Conservation (phyloP, 1,139 yeast species). For the Kodamaea sp. region DNA sequence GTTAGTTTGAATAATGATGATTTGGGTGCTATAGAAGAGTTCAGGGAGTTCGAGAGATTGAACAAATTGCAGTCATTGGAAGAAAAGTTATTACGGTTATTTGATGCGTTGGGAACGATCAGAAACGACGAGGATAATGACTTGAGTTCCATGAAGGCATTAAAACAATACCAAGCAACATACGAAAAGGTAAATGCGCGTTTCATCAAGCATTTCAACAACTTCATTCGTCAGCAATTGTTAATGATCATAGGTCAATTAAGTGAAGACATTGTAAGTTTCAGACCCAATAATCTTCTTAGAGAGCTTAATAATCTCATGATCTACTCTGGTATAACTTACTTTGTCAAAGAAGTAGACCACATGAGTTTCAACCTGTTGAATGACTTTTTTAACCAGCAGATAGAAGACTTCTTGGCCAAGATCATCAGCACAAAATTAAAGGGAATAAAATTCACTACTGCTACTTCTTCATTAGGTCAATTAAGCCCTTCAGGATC, state of each 20-base stretch:
- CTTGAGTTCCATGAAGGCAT: constrained; percentile 70
- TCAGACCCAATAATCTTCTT: constrained; percentile 26
- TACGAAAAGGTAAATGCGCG: constrained; percentile 59
- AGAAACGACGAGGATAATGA: constrained; percentile 48
- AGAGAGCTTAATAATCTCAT: constrained; percentile 45
- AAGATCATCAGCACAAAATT: constrained; percentile 25
- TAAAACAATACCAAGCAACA: constrained; percentile 63
- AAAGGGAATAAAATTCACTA: constrained; percentile 21
- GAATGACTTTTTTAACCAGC: constrained; percentile 27
- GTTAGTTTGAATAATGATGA: constrained; percentile 65
- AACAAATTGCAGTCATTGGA: constrained; percentile 55
- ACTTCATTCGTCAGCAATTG: constrained; percentile 48
- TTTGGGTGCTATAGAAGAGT: constrained; percentile 47
- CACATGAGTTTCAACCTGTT: constrained; percentile 23
- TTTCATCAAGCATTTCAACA: constrained; percentile 52
- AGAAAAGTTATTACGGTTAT: constrained; percentile 55
- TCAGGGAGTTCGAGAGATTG: constrained; percentile 51
- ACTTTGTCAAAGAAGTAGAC: constrained; percentile 60
- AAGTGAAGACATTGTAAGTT: constrained; percentile 21
- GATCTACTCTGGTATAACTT: constrained; percentile 61
- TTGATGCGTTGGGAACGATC: constrained; percentile 63
- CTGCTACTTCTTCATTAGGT: constrained; percentile 2
- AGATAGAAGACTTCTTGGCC: constrained; percentile 32
- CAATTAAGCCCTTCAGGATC: constrained; percentile 14
- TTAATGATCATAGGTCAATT: constrained; percentile 33